Percentiles rank a stretch among this genome's conserved stretches.
Conservation (phyloP, 805 yeast genomes). For the Pichia eremophila region DNA sequence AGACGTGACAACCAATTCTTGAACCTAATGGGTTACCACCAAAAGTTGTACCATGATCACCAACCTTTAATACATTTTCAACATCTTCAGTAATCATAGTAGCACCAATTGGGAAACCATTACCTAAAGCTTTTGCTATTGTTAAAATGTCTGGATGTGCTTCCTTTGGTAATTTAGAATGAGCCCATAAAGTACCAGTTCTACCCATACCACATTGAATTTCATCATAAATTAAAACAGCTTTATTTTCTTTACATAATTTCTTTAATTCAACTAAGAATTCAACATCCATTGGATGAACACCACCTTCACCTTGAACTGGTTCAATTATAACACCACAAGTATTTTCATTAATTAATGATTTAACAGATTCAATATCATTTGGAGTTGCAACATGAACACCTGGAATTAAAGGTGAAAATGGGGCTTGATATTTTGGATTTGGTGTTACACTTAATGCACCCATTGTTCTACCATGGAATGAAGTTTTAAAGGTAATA, state of each 20-base stretch:
- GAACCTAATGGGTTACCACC: slow-evolving; percentile 96
- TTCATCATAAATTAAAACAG: slow-evolving; percentile 82
- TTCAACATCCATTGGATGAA: slow-evolving; percentile 53
- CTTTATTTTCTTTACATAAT: slow-evolving; percentile 60
- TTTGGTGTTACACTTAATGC: slow-evolving; percentile 88
- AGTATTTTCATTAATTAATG: slow-evolving; percentile 49
- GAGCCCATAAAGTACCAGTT: slow-evolving; percentile 92
- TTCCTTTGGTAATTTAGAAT: slow-evolving; percentile 56
- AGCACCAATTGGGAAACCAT: slow-evolving; percentile 95
- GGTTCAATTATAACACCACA: slow-evolving; percentile 96
- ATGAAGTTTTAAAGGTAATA: slow-evolving; percentile 79
- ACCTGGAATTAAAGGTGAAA: slow-evolving; percentile 87
- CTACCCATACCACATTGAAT: slow-evolving; percentile 96
- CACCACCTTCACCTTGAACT: slow-evolving; percentile 97
- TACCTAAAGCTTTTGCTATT: slow-evolving; percentile 92
- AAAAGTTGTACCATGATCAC: slow-evolving; percentile 97
- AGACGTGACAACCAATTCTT: slow-evolving; percentile 68
- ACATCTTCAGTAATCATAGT: slow-evolving; percentile 77
- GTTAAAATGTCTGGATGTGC: slow-evolving; percentile 94
- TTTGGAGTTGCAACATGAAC: slow-evolving; percentile 58
- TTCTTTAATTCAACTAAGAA: slow-evolving; percentile 59
- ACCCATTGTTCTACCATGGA: slow-evolving; percentile 95
- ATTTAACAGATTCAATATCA: slow-evolving; percentile 50
- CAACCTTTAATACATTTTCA: slow-evolving; percentile 64
- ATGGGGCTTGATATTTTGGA: slow-evolving; percentile 87